Base-by-base conservation (phyloP, 345 rosid genomes). In the Trapa incisa region DNA sequence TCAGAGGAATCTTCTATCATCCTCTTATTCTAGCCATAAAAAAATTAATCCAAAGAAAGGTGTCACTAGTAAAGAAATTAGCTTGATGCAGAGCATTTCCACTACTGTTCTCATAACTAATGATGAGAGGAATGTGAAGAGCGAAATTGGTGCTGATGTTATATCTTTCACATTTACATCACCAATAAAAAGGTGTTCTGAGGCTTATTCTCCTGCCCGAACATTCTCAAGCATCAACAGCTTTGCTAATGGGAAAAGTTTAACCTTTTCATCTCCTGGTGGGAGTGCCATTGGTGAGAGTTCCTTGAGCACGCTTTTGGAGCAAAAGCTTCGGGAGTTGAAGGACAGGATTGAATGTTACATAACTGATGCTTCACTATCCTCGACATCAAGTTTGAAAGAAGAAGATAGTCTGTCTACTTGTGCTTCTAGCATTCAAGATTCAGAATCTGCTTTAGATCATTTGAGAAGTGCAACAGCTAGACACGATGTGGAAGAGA, bases 141-240 rank as follows among this genome's bases (percentile, higher is more conserved):
- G 69, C 58, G 79, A 85, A 73, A 77, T 74, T 53, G 80, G 83
- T 66, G 82, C 74, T 79, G 93, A 92, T 79, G 84, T 92, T 70
- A 82, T 92, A 82, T 92, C 96, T 29, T 92, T 92, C 78, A 87
- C 91, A 10, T 92, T 92, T 71, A 79, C 91, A 5, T 86, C 98
- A 53, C 96, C 96, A 37, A 78, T 89, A 38, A 82, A 73, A 75
- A 80, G 82, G 71, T 65, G 61, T 68, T 47, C 71, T 70, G 76
- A 72, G 66, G 39, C 67, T 48, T 58, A 58, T 29, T 79, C 3
- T 78, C 71, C 71, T 67, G 77, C 43, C 77, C 81, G 45, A 75
- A 75, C 65, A 63, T 65, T 17, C 45, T 61, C 36, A 47, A 81
- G 69, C 57, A 71, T 53, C 41, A 68, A 73, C 67, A 68, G 71